A percentile compares a stretch with the other conserved stretches of the same genome.
phyloP scores from a whole-genome alignment of 345 rosid species.

The Eucalyptus sp. region DNA sequence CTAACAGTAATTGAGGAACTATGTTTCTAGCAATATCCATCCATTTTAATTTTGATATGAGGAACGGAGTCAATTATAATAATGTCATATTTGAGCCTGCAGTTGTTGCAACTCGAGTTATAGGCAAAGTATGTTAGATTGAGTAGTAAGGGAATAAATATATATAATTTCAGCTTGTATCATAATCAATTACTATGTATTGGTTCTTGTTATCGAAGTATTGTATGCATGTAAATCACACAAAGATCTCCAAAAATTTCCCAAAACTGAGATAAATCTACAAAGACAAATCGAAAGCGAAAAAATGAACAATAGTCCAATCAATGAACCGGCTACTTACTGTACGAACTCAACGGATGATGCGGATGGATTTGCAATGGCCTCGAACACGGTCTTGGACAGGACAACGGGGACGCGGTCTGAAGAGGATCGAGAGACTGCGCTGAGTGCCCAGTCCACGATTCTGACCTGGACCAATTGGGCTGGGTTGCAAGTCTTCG shows the following conservation, averaged over 20 bases:
- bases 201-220: too few relatives aligned
- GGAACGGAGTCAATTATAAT: not conserved
- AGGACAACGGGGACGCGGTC: slow-evolving; percentile 27
- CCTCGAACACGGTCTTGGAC: slow-evolving; percentile 21
- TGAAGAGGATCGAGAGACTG: slow-evolving; percentile 21
- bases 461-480: slow-evolving; percentile 19
- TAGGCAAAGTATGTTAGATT: not conserved
- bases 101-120: not conserved
- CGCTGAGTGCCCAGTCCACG: slow-evolving; percentile 25
- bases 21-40: not conserved
- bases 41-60: not conserved
- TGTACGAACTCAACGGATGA: slow-evolving; percentile 17
- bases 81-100: not conserved
- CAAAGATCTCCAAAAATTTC: not conserved
- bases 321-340: slow-evolving; percentile 7
- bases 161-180: too few relatives aligned
- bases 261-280: not conserved
- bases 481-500: slow-evolving; percentile 8
- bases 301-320: not conserved
- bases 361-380: slow-evolving; percentile 17
- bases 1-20: too few relatives aligned
- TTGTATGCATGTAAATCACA: not conserved
- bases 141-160: not conserved
- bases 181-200: not conserved
- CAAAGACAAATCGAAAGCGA: not conserved